Conservation (phyloP, 345 rosid species). For the Lepidium africanum region DNA sequence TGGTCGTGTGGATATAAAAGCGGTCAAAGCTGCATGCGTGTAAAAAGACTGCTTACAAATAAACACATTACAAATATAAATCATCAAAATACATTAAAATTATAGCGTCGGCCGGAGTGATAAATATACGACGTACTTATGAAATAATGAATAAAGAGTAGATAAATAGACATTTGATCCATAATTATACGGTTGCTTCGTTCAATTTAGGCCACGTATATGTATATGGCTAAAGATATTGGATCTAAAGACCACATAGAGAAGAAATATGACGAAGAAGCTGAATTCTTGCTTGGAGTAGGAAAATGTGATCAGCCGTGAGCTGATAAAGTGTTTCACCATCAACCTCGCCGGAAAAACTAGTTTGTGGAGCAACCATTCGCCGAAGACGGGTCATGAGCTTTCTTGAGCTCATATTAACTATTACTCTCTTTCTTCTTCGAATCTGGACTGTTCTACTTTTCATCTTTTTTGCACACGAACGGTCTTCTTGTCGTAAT, state of each 20-base stretch:
- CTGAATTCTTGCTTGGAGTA: slow-evolving; percentile 26
- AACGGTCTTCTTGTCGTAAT: not conserved
- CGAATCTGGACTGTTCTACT: slow-evolving; percentile 17
- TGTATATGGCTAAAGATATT: not conserved
- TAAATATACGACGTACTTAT: not conserved
- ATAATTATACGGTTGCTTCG: slow-evolving; percentile 7
- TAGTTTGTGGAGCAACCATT: slow-evolving; percentile 24
- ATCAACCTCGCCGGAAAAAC: slow-evolving; percentile 13
- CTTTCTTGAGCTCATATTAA: slow-evolving; percentile 23
- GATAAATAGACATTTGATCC: not conserved
- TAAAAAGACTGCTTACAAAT: not conserved
- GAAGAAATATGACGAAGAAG: slow-evolving; percentile 30
- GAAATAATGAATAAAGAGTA: not conserved
- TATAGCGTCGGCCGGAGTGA: not conserved
- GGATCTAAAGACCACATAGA: slow-evolving; percentile 24
- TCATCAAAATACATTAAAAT: not conserved
- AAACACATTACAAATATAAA: not conserved
- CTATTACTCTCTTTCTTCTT: slow-evolving; percentile 25
- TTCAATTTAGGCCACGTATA: not conserved
- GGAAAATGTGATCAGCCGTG: slow-evolving; percentile 27
- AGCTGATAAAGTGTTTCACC: slow-evolving; percentile 18
- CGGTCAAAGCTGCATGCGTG: slow-evolving; percentile 8
- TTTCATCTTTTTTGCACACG: slow-evolving; percentile 25
- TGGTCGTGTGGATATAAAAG: not conserved
- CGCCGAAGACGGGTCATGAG: slow-evolving; percentile 27